Base-by-base conservation (phyloP, 768 basidiomycete genomes). In the Pleurotus tuber-regium region DNA sequence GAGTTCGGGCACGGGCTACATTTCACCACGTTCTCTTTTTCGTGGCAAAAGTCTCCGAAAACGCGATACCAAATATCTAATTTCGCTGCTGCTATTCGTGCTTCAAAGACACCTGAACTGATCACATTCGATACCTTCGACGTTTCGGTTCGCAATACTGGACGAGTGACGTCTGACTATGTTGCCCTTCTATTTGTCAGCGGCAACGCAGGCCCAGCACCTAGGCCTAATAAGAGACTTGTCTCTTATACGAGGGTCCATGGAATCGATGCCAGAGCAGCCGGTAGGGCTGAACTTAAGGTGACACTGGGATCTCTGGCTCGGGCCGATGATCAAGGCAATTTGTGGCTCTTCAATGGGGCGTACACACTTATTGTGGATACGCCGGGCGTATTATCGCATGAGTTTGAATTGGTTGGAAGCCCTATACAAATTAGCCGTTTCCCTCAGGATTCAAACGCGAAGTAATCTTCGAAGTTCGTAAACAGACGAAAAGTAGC, bases 1-100 rank as follows among this genome's bases (percentile, higher is more conserved):
- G 71, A 75, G 50, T 82, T 80, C 57, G 82, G 80, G 14, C 70
- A 70, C 49, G 82, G 80, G n/a, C 64, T 80, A 44, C 79, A 82
- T 59, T 82, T 72, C 64, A 81, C 80, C 2, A 76, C 66, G 6
- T 82, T 83, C 63, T 51, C 43, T 16, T 61, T 75, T 41, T 60
- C 62, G 18, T 80, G 78, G 73, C 59, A 67, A 10, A 52, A 54
- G 10, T 54, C 69, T 9, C 70, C 75, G 6, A 51, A 65, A 4
- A 35, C 59, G 8, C 58, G 60, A n/a, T 82, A 77, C 62, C 60
- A 67, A 39, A 80, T 81, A 44, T 63, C 70, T 10, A 52, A 58
- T 31, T 71, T 80, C 29, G 61, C 78, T 21, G 26, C 53, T 1
- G 59, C 56, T 4, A 63, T 62, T 5, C 14, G 53, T 26, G 42